A percentile compares a stretch with the other conserved stretches of the same genome.
phyloP scores from a whole-genome alignment of 805 yeast genomes.

The Starmerella bacillaris region DNA sequence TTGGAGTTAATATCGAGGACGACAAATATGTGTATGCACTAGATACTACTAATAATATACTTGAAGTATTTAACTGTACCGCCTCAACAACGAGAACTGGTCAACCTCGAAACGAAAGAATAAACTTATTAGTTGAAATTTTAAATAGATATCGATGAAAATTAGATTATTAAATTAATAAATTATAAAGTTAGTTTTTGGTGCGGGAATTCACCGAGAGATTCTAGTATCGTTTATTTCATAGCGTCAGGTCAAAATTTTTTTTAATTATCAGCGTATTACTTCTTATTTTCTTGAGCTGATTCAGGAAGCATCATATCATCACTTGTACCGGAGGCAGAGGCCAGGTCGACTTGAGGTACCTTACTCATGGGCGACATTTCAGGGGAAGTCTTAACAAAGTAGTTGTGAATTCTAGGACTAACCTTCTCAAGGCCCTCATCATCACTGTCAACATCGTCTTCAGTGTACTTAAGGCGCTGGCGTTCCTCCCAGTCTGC shows the following conservation, averaged over 20 bases:
- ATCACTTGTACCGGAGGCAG: slow-evolving; percentile 11
- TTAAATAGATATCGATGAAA: too few species aligned
- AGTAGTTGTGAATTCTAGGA: slow-evolving; percentile 23
- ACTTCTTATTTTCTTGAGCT: slow-evolving; percentile 7
- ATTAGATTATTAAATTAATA: too few species aligned
- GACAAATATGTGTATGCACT: too few species aligned
- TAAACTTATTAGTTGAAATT: too few species aligned
- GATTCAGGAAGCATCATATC: slow-evolving; percentile 22
- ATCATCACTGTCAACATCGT: slow-evolving; percentile 8
- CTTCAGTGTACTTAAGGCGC: slow-evolving; percentile 18
- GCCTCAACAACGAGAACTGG: too few species aligned
- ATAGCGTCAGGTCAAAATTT: too few species aligned
- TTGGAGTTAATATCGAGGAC: too few species aligned
- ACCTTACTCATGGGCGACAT: slow-evolving; percentile 18
- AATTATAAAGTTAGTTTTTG: not conserved
- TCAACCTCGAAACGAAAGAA: too few species aligned
- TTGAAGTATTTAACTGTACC: too few species aligned
- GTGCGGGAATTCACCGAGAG: not conserved
- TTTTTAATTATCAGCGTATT: not conserved
- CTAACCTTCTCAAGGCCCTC: slow-evolving; percentile 17
- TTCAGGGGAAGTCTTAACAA: slow-evolving; percentile 23
- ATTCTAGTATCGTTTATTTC: not conserved
- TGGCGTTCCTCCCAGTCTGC: slow-evolving; percentile 24
- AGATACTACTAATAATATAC: too few species aligned
- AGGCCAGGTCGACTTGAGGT: slow-evolving; percentile 8